phyloP scores from a whole-genome alignment of 1,139 yeast genomes.

The Blastobotrys niveus region DNA sequence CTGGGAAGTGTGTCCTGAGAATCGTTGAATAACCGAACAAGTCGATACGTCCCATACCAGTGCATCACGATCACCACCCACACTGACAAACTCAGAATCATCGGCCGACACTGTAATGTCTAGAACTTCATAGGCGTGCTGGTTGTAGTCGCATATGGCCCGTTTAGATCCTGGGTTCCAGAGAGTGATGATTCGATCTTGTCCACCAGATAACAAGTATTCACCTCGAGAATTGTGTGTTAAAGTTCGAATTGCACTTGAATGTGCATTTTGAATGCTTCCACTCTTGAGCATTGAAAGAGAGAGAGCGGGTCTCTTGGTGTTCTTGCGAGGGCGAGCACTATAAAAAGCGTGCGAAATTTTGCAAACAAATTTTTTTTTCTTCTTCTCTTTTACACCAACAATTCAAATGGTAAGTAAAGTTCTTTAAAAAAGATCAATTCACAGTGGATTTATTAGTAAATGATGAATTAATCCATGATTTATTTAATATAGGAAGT shows the following conservation, averaged over 20 bases:
- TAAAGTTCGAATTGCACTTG: conserved; percentile 31
- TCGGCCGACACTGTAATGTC: conserved; percentile 32
- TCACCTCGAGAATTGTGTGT: conserved; percentile 29
- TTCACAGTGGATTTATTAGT: background rate
- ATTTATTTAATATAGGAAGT: conserved; percentile 27
- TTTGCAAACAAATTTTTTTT: background rate
- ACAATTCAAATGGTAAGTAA: conserved; percentile 6
- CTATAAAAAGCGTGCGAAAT: background rate
- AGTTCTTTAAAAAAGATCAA: background rate
- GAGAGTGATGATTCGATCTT: conserved; percentile 29
- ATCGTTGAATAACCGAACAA: conserved; percentile 27
- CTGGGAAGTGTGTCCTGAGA: conserved; percentile 32
- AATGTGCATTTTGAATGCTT: conserved; percentile 19
- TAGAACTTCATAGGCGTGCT: conserved; percentile 34
- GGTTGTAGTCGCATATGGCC: conserved; percentile 25
- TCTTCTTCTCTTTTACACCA: conserved; percentile 2
- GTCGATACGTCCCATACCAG: conserved; percentile 35
- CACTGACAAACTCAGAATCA: conserved; percentile 32
- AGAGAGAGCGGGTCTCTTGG: background rate
- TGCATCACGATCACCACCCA: conserved; percentile 37
- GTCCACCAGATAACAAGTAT: conserved; percentile 34
- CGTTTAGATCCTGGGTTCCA: conserved; percentile 31
- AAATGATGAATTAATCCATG: conserved; percentile 25
- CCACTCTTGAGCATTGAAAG: conserved; percentile 3
- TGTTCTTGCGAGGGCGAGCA: background rate